Conservation (phyloP, 2,329 filamentous ascomycete genomes). For the Blumeriella jaapii region DNA sequence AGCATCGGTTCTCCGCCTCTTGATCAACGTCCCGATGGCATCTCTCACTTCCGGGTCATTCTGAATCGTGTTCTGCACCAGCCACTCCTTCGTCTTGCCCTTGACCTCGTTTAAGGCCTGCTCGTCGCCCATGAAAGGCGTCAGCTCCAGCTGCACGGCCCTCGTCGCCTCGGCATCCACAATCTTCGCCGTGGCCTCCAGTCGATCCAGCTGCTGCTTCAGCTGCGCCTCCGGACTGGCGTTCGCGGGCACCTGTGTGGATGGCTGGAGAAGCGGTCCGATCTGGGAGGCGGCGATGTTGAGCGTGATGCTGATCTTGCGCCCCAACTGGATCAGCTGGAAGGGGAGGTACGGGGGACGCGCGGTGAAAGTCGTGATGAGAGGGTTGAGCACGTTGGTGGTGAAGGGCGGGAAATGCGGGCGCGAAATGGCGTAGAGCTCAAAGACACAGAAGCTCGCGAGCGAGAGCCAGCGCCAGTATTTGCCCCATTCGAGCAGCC, state of each 20-base stretch:
- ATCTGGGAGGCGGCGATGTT: conserved; percentile 79
- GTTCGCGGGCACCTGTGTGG: conserved; percentile 21
- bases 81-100: conserved; percentile 69
- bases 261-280: conserved; percentile 47
- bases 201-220: conserved; percentile 52
- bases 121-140: conserved; percentile 67
- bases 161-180: conserved; percentile 59
- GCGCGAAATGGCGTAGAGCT: conserved; percentile 44
- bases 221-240: conserved; percentile 37
- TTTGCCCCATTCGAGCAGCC: conserved; percentile 55
- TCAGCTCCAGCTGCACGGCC: conserved; percentile 66
- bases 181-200: conserved; percentile 48
- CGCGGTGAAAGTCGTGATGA: conserved; percentile 28
- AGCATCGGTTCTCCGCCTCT: conserved; percentile 48
- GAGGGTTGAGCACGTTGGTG: conserved; percentile 34
- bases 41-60: conserved; percentile 72
- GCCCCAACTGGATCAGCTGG: conserved; percentile 64
- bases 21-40: conserved; percentile 58
- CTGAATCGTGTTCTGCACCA: conserved; percentile 76
- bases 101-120: conserved; percentile 52
- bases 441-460: conserved; percentile 40
- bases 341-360: conserved; percentile 68
- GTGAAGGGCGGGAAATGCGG: conserved; percentile 39
- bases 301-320: conserved; percentile 64
- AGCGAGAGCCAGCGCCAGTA: conserved; percentile 55